Conservation (phyloP, 2,329 filamentous ascomycete genomes). For the Sclerotinia subarctica region DNA sequence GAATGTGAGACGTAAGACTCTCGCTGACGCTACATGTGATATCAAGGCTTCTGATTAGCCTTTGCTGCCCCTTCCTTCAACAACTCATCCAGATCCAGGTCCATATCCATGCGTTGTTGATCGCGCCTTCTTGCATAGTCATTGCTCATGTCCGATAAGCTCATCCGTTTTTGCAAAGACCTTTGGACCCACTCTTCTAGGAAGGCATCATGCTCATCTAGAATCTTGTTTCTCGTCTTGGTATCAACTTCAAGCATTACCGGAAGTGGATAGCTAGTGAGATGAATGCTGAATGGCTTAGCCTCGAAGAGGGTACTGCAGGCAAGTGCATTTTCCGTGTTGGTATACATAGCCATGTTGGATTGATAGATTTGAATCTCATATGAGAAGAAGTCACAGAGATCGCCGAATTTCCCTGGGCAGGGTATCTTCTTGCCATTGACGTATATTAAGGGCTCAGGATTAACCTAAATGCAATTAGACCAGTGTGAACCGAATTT, state of each 20-base stretch:
- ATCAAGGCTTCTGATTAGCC: background rate
- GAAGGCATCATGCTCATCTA: conserved; percentile 6
- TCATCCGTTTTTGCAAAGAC: background rate
- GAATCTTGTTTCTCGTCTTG: background rate
- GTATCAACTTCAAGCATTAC: conserved; percentile 5
- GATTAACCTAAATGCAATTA: background rate
- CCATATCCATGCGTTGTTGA: background rate
- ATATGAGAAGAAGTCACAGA: conserved; percentile 14
- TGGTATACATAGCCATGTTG: background rate
- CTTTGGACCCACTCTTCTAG: conserved; percentile 8
- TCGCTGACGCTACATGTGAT: background rate
- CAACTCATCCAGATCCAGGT: conserved; percentile 6
- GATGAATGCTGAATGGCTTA: conserved; percentile 1
- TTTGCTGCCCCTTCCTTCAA: conserved; percentile 4
- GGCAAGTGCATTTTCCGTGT: conserved; percentile 11
- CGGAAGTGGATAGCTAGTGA: conserved; percentile 5
- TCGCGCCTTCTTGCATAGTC: background rate
- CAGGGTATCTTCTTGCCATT: conserved; percentile 12
- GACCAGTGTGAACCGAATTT: background rate
- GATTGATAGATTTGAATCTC: conserved; percentile 8
- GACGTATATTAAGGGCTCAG: background rate
- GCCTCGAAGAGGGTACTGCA: conserved; percentile 13
- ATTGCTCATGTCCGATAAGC: conserved; percentile 11
- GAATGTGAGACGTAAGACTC: background rate
- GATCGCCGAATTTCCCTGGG: background rate